These are phyloP conservation scores for Stenogyne calaminthoides DNA, from an alignment of 305 asterid genomes.

Conservation along the genomic window DNA sequence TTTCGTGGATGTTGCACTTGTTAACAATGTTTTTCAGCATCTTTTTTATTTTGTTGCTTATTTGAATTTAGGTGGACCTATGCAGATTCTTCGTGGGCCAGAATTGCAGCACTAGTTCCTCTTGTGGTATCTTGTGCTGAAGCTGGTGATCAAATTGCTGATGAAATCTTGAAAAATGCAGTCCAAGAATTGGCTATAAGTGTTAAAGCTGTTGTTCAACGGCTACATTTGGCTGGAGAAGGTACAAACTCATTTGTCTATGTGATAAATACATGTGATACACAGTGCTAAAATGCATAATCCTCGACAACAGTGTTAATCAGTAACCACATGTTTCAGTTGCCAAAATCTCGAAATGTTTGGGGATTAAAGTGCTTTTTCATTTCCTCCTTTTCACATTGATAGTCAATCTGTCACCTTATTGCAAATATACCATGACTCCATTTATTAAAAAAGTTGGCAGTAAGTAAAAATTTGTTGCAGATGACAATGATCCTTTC, in stretches of 20 bases:
- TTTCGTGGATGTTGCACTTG: slow-evolving; percentile 6
- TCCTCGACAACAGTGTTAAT: not conserved
- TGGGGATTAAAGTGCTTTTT: not conserved
- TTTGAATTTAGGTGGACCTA: slow-evolving; percentile 98
- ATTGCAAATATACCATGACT: not conserved
- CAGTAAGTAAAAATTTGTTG: slow-evolving; percentile 31
- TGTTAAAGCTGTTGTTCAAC: slow-evolving; percentile 84
- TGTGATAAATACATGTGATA: not conserved
- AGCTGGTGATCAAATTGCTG: slow-evolving; percentile 83
- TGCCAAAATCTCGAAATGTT: not conserved
- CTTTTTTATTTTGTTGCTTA: slow-evolving; percentile 48
- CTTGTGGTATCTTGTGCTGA: slow-evolving; percentile 88
- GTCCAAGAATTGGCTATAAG: slow-evolving; percentile 79
- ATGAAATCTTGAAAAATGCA: slow-evolving; percentile 69
- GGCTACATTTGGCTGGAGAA: slow-evolving; percentile 81
- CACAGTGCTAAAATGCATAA: not conserved
- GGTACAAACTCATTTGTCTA: slow-evolving; percentile 42
- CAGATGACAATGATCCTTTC: slow-evolving; percentile 79
- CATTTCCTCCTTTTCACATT: not conserved
- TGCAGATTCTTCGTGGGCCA: slow-evolving; percentile 97
- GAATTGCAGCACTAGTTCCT: slow-evolving; percentile 96
- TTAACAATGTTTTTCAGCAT: slow-evolving; percentile 32
- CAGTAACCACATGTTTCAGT: slow-evolving; percentile 23
- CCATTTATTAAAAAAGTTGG: not conserved
- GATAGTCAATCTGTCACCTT: not conserved